Base-by-base conservation (phyloP, 2,329 filamentous ascomycete genomes). In the Westerdykella aurantiaca region DNA sequence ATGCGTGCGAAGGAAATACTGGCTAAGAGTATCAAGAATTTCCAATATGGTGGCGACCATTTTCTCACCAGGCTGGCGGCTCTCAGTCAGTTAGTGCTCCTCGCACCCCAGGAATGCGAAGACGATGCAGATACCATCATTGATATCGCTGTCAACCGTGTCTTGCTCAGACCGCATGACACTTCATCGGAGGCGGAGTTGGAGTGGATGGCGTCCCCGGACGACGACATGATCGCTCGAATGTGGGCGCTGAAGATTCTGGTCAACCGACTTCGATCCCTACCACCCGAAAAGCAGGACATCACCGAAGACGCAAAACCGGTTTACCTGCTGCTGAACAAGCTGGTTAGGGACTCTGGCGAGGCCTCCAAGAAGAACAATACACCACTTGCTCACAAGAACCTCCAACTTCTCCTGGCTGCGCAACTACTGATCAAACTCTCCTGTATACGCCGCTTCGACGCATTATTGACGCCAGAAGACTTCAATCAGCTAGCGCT, bases 1-100 rank as follows among this genome's bases (percentile, higher is more conserved):
- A 85, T 94, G 71, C 86, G 88, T 47, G 87, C 88, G 6, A 89
- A 85, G 42, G 89, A 94, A 55, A 76, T 98, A 10, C 69, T 96
- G 6, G 79, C 84, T 43, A 86, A 84, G 61, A 84, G 84, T 46
- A 79, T 87, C 51, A 82, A 87, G 51, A 78, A 81, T 40, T 90
- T 86, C 74, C 74, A 77, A 2, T 90, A 88, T 51, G 86, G 81
- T 1, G 77, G 79, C 10, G 73, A 84, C 29, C 78, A 86, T 57
- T 95, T 89, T 63, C 75, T 96, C 41, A 75, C 79, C 60, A 89
- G 81, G 56, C 73, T 91, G 29, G 81, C 83, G 16, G 78, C 83
- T 10, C 74, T 89, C 42, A 80, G 82, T 53, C 86, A 91, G 61
- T 70, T 97, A 34, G 84, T 88, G 50, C 75, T 94, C 1, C 74